Conservation (phyloP, 148 eudicot species). For the Rhododendron henanense region DNA sequence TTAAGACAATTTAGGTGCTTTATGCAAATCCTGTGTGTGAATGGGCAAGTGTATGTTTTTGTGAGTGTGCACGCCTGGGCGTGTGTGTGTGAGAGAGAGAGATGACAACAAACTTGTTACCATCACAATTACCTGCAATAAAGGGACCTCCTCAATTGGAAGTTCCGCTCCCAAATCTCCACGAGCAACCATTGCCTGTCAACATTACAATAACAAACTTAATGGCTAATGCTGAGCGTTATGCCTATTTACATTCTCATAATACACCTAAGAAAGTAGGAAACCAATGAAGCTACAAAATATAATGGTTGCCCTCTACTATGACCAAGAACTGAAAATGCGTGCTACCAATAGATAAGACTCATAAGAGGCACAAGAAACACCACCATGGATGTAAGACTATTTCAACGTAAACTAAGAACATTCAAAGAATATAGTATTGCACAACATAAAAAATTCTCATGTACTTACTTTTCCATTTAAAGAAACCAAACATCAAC, state of each 20-base stretch:
- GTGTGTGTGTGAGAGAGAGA: background rate
- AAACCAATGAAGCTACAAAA: background rate
- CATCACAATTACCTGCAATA: slow-evolving; percentile 70
- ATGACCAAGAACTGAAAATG: background rate
- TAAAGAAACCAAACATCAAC: background rate
- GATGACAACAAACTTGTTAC: background rate
- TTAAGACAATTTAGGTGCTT: background rate
- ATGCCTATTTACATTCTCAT: background rate
- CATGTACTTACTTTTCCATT: background rate
- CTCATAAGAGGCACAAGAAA: background rate
- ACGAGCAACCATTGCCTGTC: slow-evolving; percentile 99
- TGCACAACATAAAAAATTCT: background rate
- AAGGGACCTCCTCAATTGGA: slow-evolving; percentile 97
- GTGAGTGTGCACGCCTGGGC: background rate
- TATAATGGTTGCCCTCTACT: background rate
- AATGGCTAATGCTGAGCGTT: background rate
- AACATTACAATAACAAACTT: background rate
- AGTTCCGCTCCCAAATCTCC: slow-evolving; percentile 99
- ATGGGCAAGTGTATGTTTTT: background rate
- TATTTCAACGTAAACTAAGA: background rate
- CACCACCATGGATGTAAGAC: background rate
- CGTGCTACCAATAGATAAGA: background rate
- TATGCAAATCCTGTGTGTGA: background rate
- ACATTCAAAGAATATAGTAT: background rate
- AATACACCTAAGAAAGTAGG: background rate